These are phyloP conservation scores for Erysimum cheiri DNA, from an alignment of 441 rosid species.

Conservation along the genomic window DNA sequence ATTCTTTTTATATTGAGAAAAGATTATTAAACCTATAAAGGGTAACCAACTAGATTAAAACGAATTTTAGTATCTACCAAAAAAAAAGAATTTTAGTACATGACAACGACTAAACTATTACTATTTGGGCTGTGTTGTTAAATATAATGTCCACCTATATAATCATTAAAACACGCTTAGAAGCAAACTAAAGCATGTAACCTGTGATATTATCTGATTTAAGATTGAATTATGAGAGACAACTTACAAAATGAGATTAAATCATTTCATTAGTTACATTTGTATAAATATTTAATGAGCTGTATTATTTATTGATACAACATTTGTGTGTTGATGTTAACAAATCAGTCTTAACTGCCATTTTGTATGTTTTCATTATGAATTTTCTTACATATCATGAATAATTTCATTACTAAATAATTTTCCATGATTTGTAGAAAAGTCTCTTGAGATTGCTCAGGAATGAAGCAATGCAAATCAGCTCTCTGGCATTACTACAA, in stretches of 20 bases:
- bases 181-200: constrained; percentile 33
- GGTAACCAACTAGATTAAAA: neutral
- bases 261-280: neutral
- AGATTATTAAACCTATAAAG: neutral
- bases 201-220: neutral
- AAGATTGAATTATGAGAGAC: constrained; percentile 18
- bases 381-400: no score
- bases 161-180: constrained; percentile 43
- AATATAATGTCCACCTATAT: no score
- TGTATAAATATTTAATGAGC: neutral
- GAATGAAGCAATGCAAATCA: no score
- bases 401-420: no score
- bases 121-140: neutral
- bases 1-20: neutral
- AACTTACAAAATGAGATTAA: constrained; percentile 2
- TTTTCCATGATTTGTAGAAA: no score
- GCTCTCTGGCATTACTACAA: no score
- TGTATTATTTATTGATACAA: neutral
- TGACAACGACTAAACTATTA: neutral
- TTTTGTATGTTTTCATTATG: no score
- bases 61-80: neutral
- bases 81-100: neutral
- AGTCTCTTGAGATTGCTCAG: no score
- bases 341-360: no score
- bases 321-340: no score